A percentile compares a stretch with the other conserved stretches of the same genome.
Conservation (phyloP, 352 stramenopile species). For the Pythium dissimile region DNA sequence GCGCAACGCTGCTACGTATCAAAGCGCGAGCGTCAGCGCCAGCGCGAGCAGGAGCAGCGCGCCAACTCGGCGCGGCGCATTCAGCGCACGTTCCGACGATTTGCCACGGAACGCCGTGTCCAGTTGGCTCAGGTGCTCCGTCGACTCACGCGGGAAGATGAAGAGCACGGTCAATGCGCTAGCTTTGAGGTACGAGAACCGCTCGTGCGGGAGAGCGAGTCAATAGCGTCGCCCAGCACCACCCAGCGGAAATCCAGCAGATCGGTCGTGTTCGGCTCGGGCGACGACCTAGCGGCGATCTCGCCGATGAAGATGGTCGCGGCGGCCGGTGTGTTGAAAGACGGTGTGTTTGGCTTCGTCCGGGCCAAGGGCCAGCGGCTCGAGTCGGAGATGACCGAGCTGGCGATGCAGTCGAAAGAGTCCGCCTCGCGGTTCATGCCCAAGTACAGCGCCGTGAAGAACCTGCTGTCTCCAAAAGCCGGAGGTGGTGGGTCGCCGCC, state of each 20-base stretch:
- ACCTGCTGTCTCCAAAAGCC: slow-evolving; percentile 21
- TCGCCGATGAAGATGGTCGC: slow-evolving; percentile 24
- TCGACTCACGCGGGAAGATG: slow-evolving; percentile 13
- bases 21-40: slow-evolving; percentile 14
- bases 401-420: slow-evolving; percentile 36
- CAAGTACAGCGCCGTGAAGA: slow-evolving; percentile 31
- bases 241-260: not conserved
- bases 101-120: not conserved
- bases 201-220: not conserved
- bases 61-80: slow-evolving; percentile 8
- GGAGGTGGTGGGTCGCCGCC: not conserved
- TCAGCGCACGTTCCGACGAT: slow-evolving; percentile 20
- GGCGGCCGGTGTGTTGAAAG: slow-evolving; percentile 29
- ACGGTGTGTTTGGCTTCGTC: slow-evolving; percentile 31
- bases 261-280: not conserved
- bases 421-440: slow-evolving; percentile 36
- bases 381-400: slow-evolving; percentile 33
- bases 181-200: not conserved
- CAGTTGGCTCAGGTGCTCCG: slow-evolving; percentile 9
- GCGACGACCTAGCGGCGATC: slow-evolving; percentile 17
- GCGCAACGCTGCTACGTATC: no score
- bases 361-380: slow-evolving; percentile 36
- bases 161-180: no score
- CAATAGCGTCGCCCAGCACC: not conserved
- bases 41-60: not conserved